Percentiles rank a stretch among this genome's conserved stretches.
phyloP scores from a whole-genome alignment of 441 rosid species.

The Corymbia citriodora region DNA sequence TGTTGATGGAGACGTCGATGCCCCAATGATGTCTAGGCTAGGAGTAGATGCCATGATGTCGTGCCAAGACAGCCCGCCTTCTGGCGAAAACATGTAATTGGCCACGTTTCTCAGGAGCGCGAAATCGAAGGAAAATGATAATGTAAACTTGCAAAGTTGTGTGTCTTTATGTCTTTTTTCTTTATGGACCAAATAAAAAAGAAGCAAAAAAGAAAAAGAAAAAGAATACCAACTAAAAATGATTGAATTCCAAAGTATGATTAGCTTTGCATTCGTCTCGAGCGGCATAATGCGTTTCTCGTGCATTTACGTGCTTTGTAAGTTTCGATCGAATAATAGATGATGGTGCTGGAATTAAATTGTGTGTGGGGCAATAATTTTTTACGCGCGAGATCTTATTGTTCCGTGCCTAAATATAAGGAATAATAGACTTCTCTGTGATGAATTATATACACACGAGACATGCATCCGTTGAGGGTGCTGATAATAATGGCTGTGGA shows the following conservation, averaged over 20 bases:
- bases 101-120: neutral
- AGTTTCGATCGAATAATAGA: neutral
- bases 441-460: neutral
- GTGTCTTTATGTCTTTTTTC: neutral
- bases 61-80: neutral
- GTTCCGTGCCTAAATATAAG: neutral
- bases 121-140: neutral
- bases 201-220: neutral
- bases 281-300: neutral
- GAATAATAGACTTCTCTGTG: neutral
- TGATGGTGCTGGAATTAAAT: neutral
- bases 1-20: neutral
- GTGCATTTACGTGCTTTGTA: neutral
- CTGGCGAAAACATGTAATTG: neutral
- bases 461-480: neutral
- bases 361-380: neutral
- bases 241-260: neutral
- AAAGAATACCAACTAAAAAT: neutral
- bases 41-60: neutral
- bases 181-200: neutral
- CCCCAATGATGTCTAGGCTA: neutral
- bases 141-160: no score
- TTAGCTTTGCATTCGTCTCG: neutral
- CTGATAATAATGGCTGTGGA: neutral
- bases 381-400: neutral